A percentile compares a stretch with the other conserved stretches of the same genome.
These are phyloP conservation scores for Sclerotinia borealis DNA, from an alignment of 2,329 filamentous ascomycete species.

Conservation along the genomic window DNA sequence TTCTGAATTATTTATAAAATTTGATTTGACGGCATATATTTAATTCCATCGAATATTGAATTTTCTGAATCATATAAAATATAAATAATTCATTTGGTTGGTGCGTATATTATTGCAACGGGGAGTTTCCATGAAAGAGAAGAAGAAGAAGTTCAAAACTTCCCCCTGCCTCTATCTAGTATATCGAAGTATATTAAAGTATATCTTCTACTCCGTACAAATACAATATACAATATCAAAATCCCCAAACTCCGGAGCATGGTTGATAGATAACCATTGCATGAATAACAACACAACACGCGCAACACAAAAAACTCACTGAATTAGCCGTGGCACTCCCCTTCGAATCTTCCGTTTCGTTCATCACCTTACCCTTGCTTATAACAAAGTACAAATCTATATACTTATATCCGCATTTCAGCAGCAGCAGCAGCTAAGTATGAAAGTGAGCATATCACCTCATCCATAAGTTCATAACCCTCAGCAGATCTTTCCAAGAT, in stretches of 20 bases:
- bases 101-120: not conserved
- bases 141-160: not conserved
- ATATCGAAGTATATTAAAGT: too few relatives aligned
- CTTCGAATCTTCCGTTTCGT: not conserved
- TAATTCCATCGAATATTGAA: not conserved
- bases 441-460: not conserved
- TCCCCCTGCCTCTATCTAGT: too few relatives aligned
- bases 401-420: not conserved
- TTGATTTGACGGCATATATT: not conserved
- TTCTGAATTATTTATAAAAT: not conserved
- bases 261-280: not conserved
- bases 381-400: not conserved
- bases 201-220: too few relatives aligned
- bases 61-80: not conserved
- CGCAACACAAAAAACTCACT: not conserved
- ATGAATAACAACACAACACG: not conserved
- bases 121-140: not conserved
- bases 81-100: not conserved
- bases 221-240: not conserved
- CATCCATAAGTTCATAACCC: not conserved
- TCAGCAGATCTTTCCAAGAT: constrained; percentile 3
- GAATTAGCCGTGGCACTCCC: too few relatives aligned
- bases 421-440: not conserved
- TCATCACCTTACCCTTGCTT: not conserved
- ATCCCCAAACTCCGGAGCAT: not conserved